Conservation (phyloP, 1,284 basidiomycete species). For the Meira nashicola region DNA sequence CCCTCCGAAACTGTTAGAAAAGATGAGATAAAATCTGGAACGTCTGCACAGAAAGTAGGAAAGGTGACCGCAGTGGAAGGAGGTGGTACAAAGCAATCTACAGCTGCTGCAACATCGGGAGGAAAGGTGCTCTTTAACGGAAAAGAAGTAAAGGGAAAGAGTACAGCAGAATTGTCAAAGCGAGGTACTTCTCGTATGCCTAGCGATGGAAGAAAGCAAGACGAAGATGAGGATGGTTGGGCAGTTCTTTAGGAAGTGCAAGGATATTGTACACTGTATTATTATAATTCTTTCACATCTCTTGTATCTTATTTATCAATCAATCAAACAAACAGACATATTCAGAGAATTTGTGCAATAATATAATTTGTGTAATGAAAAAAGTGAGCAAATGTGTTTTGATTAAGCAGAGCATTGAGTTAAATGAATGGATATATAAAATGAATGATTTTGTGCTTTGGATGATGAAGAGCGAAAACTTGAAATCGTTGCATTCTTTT, state of each 20-base stretch:
- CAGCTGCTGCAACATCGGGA: too few relatives aligned
- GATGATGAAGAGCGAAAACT: too few relatives aligned
- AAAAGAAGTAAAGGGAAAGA: not conserved
- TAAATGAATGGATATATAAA: not conserved
- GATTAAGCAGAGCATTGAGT: not conserved
- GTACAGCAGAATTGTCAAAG: not conserved
- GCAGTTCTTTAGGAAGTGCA: not conserved
- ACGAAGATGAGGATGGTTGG: constrained; percentile 6
- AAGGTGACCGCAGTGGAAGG: not conserved
- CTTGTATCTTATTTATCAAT: constrained; percentile 1
- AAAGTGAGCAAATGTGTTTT: too few relatives aligned
- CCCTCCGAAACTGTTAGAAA: not conserved
- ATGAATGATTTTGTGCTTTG: too few relatives aligned
- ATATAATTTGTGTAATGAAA: not conserved
- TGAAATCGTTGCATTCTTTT: too few relatives aligned
- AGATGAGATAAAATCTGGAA: not conserved
- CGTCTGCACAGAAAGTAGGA: not conserved
- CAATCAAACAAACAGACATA: not conserved
- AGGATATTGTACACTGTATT: too few relatives aligned
- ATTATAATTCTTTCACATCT: not conserved
- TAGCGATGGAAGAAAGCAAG: not conserved
- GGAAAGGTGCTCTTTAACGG: not conserved
- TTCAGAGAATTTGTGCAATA: not conserved
- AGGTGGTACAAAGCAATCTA: not conserved
- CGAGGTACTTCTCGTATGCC: not conserved